Conservation (phyloP, 768 basidiomycete species). For the Crepidotus variabilis region DNA sequence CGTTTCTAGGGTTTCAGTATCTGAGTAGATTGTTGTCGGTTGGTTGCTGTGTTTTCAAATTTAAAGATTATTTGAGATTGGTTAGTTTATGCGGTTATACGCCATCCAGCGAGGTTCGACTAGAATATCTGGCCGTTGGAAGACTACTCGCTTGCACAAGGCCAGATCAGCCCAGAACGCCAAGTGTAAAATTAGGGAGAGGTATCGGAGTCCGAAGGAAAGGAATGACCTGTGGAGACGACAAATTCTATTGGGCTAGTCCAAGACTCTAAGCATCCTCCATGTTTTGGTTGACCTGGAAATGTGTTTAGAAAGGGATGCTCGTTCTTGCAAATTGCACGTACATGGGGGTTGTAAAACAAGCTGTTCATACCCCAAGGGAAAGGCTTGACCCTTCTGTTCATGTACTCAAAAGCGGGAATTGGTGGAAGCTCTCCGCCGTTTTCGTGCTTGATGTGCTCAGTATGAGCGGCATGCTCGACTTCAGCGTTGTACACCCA, state of each 20-base stretch:
- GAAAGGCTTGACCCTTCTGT: conserved; percentile 73
- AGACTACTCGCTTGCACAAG: too few relatives aligned
- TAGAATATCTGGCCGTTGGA: too few relatives aligned
- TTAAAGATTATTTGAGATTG: too few relatives aligned
- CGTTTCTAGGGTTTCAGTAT: too few relatives aligned
- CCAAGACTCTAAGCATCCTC: conserved; percentile 13
- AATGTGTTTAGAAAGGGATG: not conserved
- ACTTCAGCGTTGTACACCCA: conserved; percentile 55
- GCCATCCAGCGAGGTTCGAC: too few relatives aligned
- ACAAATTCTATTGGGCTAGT: conserved; percentile 1
- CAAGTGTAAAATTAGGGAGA: too few relatives aligned
- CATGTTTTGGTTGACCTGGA: conserved; percentile 67
- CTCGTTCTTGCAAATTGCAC: not conserved
- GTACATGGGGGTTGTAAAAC: conserved; percentile 75
- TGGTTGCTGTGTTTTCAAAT: too few relatives aligned
- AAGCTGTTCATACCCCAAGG: conserved; percentile 84
- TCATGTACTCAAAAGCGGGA: conserved; percentile 75
- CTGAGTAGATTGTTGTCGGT: too few relatives aligned
- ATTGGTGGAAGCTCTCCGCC: conserved; percentile 66
- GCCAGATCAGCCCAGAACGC: too few relatives aligned
- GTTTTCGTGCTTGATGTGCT: conserved; percentile 70
- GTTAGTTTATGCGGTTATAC: too few relatives aligned
- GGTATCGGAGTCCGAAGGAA: too few relatives aligned
- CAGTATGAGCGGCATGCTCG: conserved; percentile 68
- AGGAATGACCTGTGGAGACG: not conserved